Base-by-base conservation (phyloP, 768 basidiomycete species). In the Lactarius tabidus region DNA sequence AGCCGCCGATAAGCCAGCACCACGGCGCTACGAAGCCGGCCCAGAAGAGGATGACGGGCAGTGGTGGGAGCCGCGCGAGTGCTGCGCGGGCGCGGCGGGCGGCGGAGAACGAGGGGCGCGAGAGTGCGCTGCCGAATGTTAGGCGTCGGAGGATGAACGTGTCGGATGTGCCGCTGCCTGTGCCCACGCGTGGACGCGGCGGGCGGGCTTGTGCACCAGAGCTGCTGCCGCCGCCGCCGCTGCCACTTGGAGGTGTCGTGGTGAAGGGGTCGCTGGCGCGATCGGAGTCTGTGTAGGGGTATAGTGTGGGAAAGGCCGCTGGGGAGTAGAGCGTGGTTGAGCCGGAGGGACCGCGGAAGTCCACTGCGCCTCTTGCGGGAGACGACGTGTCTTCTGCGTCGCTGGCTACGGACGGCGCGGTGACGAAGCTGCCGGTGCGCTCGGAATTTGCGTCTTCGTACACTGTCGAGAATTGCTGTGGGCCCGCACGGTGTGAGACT, bases 1-100 rank as follows among this genome's bases (percentile, higher is more conserved):
- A 91, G 5, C 89, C 89, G 0, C 89, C 89, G 17, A 90, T 79
- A 53, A 91, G 80, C 89, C 89, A 91, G 59, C 89, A 81, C 74
- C 87, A 83, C 0, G 89, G 89, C 54, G 82, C 86, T 55, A 89
- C 63, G 70, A 91, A 91, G 3, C 89, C 89, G 0, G 86, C 63
- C 86, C 87, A 90, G 75, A 91, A 91, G n/a, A 89, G 76, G 73
- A 86, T 81, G 70, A 59, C 28, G 59, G 67, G 67, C 6, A 63
- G 39, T 18, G 67, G 60, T 8, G 66, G 66, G 53, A 67, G 63
- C 7, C 58, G 41, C 43, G 63, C 55, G 62, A 51, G 41, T 6
- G 28, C 39, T 10, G 43, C 20, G 38, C 48, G 9, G 41, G 43
- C 20, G 38, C 48, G 9, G 35, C 33, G 66, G 3, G 57, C 67